These are phyloP conservation scores for Pichia exigua DNA, from an alignment of 805 yeast species.

Conservation along the genomic window DNA sequence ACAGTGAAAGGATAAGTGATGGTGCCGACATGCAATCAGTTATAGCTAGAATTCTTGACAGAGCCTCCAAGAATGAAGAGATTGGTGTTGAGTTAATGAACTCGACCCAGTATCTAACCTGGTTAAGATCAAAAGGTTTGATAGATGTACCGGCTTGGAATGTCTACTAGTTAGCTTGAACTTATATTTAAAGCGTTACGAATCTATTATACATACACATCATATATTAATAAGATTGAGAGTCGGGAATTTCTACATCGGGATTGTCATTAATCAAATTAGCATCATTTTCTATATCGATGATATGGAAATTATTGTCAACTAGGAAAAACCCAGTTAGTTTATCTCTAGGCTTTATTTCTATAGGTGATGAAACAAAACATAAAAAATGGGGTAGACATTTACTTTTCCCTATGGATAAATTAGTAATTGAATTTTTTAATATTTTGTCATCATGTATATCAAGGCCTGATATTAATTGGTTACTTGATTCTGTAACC, in stretches of 20 bases:
- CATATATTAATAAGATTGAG: slow-evolving; percentile 4
- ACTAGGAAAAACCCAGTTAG: slow-evolving; percentile 9
- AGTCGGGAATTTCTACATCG: slow-evolving; percentile 11
- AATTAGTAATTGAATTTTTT: slow-evolving; percentile 18
- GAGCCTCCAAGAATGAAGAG: no score
- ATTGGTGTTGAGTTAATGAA: no score
- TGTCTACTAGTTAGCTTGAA: no score
- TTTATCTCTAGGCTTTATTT: slow-evolving; percentile 7
- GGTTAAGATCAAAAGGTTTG: no score
- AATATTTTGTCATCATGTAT: slow-evolving; percentile 8
- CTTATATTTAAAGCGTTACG: no score
- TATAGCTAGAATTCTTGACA: no score
- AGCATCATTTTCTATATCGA: slow-evolving; percentile 9
- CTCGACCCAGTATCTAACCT: no score
- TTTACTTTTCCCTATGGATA: slow-evolving; percentile 14
- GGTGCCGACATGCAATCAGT: no score
- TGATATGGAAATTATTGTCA: slow-evolving; percentile 10
- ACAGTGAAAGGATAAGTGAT: no score
- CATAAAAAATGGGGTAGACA: slow-evolving; percentile 22
- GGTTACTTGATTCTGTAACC: slow-evolving; percentile 12
- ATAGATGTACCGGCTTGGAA: no score
- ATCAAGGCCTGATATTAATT: background rate
- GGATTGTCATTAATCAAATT: background rate
- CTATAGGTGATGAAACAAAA: slow-evolving; percentile 9
- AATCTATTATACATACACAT: no score